Percentiles rank a stretch among this genome's conserved stretches.
These are phyloP conservation scores for Wickerhamomyces sp. DNA, from an alignment of 1,139 yeast species.

Conservation along the genomic window DNA sequence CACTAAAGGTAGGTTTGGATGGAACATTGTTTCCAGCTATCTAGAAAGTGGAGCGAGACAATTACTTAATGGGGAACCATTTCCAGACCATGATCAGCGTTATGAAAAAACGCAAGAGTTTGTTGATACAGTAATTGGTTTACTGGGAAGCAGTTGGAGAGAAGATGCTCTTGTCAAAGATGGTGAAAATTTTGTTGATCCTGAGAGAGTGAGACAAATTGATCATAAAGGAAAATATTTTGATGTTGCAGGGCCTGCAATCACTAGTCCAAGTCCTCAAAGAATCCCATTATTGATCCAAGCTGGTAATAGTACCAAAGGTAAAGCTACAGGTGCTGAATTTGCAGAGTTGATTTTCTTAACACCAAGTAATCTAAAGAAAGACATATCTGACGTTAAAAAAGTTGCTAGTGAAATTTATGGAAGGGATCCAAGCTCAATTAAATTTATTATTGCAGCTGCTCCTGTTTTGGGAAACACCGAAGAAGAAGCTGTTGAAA, in stretches of 20 bases:
- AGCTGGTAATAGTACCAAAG: slow-evolving; percentile 6
- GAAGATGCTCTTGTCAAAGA: slow-evolving; percentile 26
- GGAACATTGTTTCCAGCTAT: slow-evolving; percentile 5
- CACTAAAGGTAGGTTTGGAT: slow-evolving; percentile 25
- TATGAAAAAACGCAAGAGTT: slow-evolving; percentile 8
- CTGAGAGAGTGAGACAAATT: slow-evolving; percentile 33
- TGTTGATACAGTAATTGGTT: slow-evolving; percentile 3
- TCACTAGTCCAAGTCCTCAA: slow-evolving; percentile 30
- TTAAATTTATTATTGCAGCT: slow-evolving; percentile 27
- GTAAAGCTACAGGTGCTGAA: slow-evolving; percentile 4
- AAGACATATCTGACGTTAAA: slow-evolving; percentile 27
- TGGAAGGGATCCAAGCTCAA: slow-evolving; percentile 27
- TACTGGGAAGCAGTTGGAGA: slow-evolving; percentile 5
- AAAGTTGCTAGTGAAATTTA: slow-evolving; percentile 27
- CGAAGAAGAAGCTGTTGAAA: slow-evolving; percentile 27
- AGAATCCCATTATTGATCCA: slow-evolving; percentile 8
- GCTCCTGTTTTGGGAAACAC: slow-evolving; percentile 30
- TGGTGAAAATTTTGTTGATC: slow-evolving; percentile 29
- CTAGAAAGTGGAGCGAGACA: slow-evolving; percentile 7
- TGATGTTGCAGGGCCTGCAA: slow-evolving; percentile 36
- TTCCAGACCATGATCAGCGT: slow-evolving; percentile 3
- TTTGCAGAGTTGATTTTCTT: slow-evolving; percentile 25
- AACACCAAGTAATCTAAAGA: slow-evolving; percentile 29
- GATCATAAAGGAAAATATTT: slow-evolving; percentile 33
- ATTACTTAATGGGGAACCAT: slow-evolving; percentile 1